phyloP scores from a whole-genome alignment of 129 eudicot species.

The Lonicera japonica region DNA sequence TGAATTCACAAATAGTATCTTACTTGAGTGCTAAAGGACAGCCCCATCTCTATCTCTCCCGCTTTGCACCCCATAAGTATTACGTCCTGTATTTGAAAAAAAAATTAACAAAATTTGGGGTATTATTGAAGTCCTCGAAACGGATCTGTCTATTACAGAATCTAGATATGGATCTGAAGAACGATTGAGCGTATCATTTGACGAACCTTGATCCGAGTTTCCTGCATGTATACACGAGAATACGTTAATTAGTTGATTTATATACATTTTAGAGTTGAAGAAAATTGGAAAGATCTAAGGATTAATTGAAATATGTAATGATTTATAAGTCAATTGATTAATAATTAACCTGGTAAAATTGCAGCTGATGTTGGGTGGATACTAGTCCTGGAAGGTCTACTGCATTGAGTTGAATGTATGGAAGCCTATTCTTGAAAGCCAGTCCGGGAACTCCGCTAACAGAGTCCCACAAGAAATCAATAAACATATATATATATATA shows the following conservation, averaged over 20 bases:
- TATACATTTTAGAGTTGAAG: too few relatives aligned
- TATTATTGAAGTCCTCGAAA: too few relatives aligned
- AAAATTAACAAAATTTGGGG: too few relatives aligned
- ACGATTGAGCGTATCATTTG: neutral
- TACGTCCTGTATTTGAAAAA: conserved; percentile 35
- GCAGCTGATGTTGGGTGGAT: conserved; percentile 41
- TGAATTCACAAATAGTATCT: neutral
- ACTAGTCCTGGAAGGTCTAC: conserved; percentile 42
- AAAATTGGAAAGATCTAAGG: conserved; percentile 11
- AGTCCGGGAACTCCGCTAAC: conserved; percentile 66
- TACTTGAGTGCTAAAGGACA: conserved; percentile 47
- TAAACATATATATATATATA: too few relatives aligned
- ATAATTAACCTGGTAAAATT: conserved; percentile 62
- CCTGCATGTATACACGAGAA: conserved; percentile 38
- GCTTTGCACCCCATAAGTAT: conserved; percentile 64
- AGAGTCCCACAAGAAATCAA: neutral
- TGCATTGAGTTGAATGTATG: conserved; percentile 47
- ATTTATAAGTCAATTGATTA: too few relatives aligned
- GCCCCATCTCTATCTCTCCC: conserved; percentile 87
- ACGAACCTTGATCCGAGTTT: conserved; percentile 76
- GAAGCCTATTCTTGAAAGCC: conserved; percentile 53
- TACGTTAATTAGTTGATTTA: conserved; percentile 10
- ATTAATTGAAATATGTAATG: neutral
- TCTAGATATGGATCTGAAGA: neutral
- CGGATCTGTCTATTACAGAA: neutral